These are phyloP conservation scores for Benincasa hispida DNA, from an alignment of 306 rosid genomes.

Conservation along the genomic window DNA sequence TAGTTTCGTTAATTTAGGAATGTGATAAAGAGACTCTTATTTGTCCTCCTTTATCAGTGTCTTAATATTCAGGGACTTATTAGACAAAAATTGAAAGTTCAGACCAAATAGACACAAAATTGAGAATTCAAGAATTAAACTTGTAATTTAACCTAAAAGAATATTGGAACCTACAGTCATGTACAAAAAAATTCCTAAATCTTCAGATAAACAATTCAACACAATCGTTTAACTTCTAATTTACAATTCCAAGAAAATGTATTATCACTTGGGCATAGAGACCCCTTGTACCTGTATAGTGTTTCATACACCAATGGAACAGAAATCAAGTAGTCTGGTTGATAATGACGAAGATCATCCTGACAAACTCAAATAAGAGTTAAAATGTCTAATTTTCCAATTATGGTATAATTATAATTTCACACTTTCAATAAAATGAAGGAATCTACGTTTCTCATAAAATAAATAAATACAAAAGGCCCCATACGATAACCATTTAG, in stretches of 20 bases:
- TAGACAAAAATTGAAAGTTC: no score
- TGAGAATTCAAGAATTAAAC: no score
- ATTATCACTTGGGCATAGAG: neutral
- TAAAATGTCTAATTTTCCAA: neutral
- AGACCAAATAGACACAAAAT: neutral
- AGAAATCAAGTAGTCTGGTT: constrained; percentile 64
- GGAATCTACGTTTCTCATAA: neutral
- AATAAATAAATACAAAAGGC: no score
- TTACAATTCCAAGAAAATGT: neutral
- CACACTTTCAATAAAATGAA: neutral
- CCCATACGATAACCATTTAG: neutral
- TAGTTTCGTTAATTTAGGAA: neutral
- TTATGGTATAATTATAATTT: neutral
- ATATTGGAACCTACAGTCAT: neutral
- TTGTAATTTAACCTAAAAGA: neutral
- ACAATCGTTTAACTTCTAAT: neutral
- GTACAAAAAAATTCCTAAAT: neutral
- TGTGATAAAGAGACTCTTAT: neutral
- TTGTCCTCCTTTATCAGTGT: neutral
- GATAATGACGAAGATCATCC: constrained; percentile 67
- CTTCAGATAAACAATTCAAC: neutral
- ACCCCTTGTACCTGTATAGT: constrained; percentile 58
- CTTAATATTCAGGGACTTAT: no score
- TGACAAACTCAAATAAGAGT: constrained; percentile 13
- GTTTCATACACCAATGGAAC: constrained; percentile 92